Conservation (phyloP, 305 asterid genomes). For the Euphrasia arctica region DNA sequence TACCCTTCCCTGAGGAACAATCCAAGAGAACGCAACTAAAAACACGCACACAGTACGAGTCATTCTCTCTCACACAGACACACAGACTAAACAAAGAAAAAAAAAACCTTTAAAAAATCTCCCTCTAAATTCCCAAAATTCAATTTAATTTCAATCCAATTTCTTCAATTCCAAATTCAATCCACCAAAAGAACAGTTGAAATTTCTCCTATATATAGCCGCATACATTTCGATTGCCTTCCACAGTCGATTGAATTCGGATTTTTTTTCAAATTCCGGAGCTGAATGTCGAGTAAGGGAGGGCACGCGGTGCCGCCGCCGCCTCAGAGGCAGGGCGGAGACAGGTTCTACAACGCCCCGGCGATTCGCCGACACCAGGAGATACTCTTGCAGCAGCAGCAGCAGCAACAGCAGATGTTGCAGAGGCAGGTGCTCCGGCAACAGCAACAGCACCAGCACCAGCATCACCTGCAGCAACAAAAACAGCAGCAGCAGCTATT, state of each 20-base stretch:
- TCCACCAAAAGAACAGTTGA: background rate
- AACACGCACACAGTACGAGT: slow-evolving; percentile 28
- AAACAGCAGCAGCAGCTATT: slow-evolving; percentile 28
- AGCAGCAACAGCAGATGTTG: slow-evolving; percentile 25
- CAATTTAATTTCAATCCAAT: slow-evolving; percentile 19
- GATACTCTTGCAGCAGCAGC: slow-evolving; percentile 32
- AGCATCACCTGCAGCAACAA: slow-evolving; percentile 26
- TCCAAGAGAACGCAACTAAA: slow-evolving; percentile 24
- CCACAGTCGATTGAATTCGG: slow-evolving; percentile 22
- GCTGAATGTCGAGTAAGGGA: slow-evolving; percentile 59
- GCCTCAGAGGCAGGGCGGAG: slow-evolving; percentile 45
- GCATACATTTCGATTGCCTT: slow-evolving; percentile 20
- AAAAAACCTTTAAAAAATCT: slow-evolving; percentile 29
- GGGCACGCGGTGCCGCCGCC: slow-evolving; percentile 39
- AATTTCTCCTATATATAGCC: slow-evolving; percentile 22
- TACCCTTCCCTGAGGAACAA: slow-evolving; percentile 33
- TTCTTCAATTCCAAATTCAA: slow-evolving; percentile 27
- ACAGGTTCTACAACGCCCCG: slow-evolving; percentile 61
- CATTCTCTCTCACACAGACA: slow-evolving; percentile 24
- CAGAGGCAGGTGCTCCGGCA: slow-evolving; percentile 35
- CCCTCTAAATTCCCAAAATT: slow-evolving; percentile 29
- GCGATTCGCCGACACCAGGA: slow-evolving; percentile 53
- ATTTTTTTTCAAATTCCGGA: too few relatives aligned
- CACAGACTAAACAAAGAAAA: slow-evolving; percentile 4
- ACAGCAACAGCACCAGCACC: slow-evolving; percentile 31